phyloP scores from a whole-genome alignment of 2,329 filamentous ascomycete species.

The Arachnomyces sp. region DNA sequence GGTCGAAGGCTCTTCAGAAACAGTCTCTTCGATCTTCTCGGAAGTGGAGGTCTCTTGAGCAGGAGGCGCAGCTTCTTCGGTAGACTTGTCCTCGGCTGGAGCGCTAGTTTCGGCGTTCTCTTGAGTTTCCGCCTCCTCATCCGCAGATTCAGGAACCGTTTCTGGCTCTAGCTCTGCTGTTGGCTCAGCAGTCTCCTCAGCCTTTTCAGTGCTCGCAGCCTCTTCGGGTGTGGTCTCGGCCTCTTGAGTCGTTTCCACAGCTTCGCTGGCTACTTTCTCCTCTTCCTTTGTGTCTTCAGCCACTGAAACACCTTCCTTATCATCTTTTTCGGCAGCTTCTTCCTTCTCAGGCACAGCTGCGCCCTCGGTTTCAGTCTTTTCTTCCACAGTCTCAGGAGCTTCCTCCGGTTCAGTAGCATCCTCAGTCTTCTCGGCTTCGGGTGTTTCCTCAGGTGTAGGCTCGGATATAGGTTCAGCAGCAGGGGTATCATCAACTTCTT shows the following conservation, averaged over 20 bases:
- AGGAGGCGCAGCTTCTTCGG: slow-evolving; percentile 5
- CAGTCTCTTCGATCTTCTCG: slow-evolving; percentile 9
- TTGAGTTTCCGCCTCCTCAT: slow-evolving; percentile 1
- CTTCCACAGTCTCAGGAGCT: no score
- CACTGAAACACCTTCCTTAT: not conserved
- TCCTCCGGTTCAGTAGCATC: no score
- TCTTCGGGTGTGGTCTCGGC: slow-evolving; percentile 5
- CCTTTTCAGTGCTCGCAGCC: not conserved
- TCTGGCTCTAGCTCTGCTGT: not conserved
- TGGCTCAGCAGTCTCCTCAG: not conserved
- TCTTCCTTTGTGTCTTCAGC: not conserved
- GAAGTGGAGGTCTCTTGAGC: slow-evolving; percentile 8
- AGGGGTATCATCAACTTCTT: not conserved
- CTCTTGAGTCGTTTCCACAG: slow-evolving; percentile 5
- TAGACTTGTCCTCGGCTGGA: slow-evolving; percentile 4
- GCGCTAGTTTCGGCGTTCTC: slow-evolving; percentile 1
- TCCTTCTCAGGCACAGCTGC: not conserved
- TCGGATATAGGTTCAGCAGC: not conserved
- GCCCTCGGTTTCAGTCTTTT: not conserved
- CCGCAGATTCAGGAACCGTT: slow-evolving; percentile 5
- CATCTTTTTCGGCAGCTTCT: not conserved
- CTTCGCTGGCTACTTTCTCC: not conserved
- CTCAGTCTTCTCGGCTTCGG: not conserved
- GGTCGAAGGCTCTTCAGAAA: slow-evolving; percentile 5
- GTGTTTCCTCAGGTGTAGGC: not conserved